These are phyloP conservation scores for Puccinia hordei DNA, from an alignment of 1,284 basidiomycete genomes.

Conservation along the genomic window DNA sequence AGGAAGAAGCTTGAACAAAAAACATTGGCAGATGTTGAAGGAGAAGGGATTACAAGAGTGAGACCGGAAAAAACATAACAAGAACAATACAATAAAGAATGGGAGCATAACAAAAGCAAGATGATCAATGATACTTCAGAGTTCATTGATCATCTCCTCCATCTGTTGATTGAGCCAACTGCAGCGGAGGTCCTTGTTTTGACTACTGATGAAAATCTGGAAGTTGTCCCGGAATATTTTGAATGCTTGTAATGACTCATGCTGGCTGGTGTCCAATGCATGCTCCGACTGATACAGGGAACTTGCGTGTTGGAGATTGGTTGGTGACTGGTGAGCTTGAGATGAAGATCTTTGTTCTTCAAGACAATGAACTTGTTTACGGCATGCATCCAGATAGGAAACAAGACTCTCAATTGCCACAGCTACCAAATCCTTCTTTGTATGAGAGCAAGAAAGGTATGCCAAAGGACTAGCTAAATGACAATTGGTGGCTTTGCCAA, in stretches of 20 bases:
- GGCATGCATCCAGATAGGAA: neutral
- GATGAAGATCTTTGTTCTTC: neutral
- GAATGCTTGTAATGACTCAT: neutral
- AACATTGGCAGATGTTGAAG: no score
- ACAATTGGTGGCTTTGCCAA: neutral
- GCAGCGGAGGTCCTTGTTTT: neutral
- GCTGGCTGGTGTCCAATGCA: neutral
- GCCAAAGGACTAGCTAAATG: neutral
- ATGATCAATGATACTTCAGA: neutral
- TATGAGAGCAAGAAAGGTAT: neutral
- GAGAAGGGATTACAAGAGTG: no score
- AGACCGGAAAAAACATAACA: no score
- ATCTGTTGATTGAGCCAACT: neutral
- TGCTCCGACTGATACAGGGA: neutral
- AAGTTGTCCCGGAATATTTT: neutral
- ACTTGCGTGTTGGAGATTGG: neutral
- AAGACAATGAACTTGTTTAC: neutral
- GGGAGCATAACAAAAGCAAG: neutral
- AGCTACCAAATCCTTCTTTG: neutral
- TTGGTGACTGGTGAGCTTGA: neutral
- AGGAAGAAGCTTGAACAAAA: no score
- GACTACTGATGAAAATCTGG: neutral
- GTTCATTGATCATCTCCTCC: neutral
- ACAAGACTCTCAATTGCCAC: neutral
- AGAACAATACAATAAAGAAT: no score